These are phyloP conservation scores for Cryphonectria naterciae DNA, from an alignment of 2,329 filamentous ascomycete species.

Conservation along the genomic window DNA sequence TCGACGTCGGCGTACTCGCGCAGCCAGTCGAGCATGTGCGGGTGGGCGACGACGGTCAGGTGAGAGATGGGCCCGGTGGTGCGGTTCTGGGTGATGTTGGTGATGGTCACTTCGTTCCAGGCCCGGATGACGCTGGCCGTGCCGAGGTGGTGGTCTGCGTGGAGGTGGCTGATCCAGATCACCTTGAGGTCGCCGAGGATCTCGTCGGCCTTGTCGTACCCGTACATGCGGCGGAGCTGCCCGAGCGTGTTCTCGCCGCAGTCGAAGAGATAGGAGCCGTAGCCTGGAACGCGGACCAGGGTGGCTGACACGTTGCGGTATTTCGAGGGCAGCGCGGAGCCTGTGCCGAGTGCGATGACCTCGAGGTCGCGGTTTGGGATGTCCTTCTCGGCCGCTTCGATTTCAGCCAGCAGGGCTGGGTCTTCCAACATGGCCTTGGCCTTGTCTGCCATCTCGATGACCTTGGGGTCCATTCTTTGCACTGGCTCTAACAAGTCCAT, in stretches of 20 bases:
- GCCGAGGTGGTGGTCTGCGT: constrained; percentile 95
- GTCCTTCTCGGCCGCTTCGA: constrained; percentile 60
- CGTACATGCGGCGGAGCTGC: constrained; percentile 77
- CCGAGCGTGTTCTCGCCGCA: constrained; percentile 91
- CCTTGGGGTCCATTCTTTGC: constrained; percentile 43
- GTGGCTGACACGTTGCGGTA: constrained; percentile 95
- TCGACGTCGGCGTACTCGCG: constrained; percentile 80
- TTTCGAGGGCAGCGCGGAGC: constrained; percentile 86
- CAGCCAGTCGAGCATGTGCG: constrained; percentile 75
- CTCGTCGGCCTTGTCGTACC: constrained; percentile 64
- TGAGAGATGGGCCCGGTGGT: constrained; percentile 24
- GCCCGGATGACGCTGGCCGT: constrained; percentile 79
- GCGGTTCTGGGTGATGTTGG: constrained; percentile 33
- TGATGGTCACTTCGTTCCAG: constrained; percentile 67
- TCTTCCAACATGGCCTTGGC: constrained; percentile 49
- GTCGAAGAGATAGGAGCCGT: constrained; percentile 89
- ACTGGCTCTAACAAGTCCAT: constrained; percentile 53
- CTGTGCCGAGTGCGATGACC: constrained; percentile 84
- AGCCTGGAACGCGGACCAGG: constrained; percentile 78
- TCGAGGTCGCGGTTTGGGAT: constrained; percentile 78
- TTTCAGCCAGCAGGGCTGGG: constrained; percentile 51
- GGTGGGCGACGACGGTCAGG: constrained; percentile 71
- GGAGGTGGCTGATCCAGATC: constrained; percentile 93
- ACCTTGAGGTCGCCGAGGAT: constrained; percentile 77
- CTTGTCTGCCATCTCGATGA: constrained; percentile 56